Evolutionary conservation across 345 rosid genomes (phyloP).

Genomic region (Salix suchowensis): DNA sequence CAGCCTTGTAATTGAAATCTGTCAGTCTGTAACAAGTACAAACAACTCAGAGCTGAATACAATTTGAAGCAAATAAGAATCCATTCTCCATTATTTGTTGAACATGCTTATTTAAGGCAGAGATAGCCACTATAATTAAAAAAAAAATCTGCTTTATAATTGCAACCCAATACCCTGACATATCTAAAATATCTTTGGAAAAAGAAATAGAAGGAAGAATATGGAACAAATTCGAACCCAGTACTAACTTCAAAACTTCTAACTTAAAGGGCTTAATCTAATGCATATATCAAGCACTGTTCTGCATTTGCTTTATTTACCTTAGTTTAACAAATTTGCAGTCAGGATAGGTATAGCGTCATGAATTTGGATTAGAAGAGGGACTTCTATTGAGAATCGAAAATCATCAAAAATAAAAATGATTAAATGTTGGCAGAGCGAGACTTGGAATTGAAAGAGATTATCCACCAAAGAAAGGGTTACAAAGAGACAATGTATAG

Average conservation of each 20-base stretch:
- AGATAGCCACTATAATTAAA: neutral
- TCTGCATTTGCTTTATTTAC: neutral
- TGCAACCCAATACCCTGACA: neutral
- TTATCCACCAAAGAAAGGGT: neutral
- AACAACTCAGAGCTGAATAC: neutral
- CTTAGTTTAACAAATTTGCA: neutral
- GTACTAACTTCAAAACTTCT: neutral
- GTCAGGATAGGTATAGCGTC: neutral
- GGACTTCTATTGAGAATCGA: neutral
- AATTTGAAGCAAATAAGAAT: neutral
- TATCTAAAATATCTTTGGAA: neutral
- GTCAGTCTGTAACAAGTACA: neutral
- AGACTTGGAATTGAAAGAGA: neutral
- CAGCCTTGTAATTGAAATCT: neutral
- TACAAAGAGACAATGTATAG: neutral
- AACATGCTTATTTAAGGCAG: neutral
- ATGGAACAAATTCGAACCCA: neutral
- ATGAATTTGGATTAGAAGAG: neutral
- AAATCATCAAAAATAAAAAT: neutral
- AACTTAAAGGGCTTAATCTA: neutral
- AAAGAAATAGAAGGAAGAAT: neutral
- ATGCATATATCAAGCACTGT: neutral
- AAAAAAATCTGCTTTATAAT: neutral
- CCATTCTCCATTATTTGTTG: neutral
- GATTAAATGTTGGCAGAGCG: neutral